Conservation (phyloP, 139 green algal species). For the Chloropicon primus region DNA sequence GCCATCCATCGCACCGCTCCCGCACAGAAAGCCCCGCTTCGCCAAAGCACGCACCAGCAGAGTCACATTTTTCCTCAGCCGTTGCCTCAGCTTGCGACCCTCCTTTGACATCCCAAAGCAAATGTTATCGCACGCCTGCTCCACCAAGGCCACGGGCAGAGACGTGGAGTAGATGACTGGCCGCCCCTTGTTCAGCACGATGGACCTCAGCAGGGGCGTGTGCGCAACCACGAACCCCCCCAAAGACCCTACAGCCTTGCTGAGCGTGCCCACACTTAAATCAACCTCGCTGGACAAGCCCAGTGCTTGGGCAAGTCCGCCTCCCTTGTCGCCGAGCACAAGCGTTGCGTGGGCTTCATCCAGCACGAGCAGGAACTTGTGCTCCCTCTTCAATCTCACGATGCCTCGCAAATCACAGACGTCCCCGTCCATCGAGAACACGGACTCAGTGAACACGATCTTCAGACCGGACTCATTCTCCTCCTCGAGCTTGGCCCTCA, state of each 20-base stretch:
- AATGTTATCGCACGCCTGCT: conserved; percentile 53
- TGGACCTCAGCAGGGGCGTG: conserved; percentile 22
- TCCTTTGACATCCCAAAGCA: conserved; percentile 17
- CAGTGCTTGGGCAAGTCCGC: conserved; percentile 41
- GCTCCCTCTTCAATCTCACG: conserved; percentile 30
- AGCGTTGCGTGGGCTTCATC: conserved; percentile 95
- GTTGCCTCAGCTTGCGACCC: background rate
- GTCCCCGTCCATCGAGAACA: conserved; percentile 95
- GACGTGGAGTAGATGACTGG: conserved; percentile 69
- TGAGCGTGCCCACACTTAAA: conserved; percentile 82
- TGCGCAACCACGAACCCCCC: conserved; percentile 77
- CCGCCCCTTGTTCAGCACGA: conserved; percentile 56
- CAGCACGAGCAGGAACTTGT: conserved; percentile 74
- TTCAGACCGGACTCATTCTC: conserved; percentile 9
- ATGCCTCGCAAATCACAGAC: conserved; percentile 69
- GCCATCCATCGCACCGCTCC: background rate
- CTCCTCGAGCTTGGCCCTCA: conserved; percentile 46
- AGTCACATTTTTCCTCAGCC: background rate
- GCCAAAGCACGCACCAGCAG: background rate
- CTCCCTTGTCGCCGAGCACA: conserved; percentile 58
- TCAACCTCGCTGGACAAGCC: conserved; percentile 53
- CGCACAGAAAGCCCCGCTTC: background rate
- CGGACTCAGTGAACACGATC: conserved; percentile 73
- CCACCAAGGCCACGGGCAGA: conserved; percentile 60
- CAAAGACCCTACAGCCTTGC: conserved; percentile 72